Evolutionary conservation across 306 rosid genomes (phyloP).

Genomic region (Citrullus mucosospermus): DNA sequence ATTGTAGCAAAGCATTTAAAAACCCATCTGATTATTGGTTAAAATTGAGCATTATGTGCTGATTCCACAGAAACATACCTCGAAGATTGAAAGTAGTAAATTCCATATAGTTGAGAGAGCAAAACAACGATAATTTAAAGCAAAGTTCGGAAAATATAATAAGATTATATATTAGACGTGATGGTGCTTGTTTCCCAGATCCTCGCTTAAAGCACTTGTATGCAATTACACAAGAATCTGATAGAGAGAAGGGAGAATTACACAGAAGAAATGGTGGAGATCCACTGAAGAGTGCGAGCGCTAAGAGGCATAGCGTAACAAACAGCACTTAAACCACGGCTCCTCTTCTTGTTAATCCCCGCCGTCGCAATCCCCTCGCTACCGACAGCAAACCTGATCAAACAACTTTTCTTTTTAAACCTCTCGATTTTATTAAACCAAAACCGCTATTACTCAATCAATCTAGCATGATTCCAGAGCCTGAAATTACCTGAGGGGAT

Average conservation of each 20-base stretch:
- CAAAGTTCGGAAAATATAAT: not conserved
- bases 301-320: conserved; percentile 48
- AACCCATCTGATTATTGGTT: not conserved
- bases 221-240: not conserved
- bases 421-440: not conserved
- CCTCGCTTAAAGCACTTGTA: not conserved
- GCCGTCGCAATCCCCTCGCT: conserved; percentile 5
- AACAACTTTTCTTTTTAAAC: not conserved
- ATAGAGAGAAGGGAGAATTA: conserved; percentile 11
- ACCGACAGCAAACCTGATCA: conserved; percentile 23
- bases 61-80: not conserved
- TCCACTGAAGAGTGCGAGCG: conserved; percentile 40
- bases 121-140: not conserved
- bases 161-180: not conserved
- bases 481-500: conserved; percentile 18
- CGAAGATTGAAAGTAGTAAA: not conserved
- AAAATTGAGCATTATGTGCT: not conserved
- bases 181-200: no score
- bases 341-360: conserved; percentile 13
- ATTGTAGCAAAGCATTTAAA: not conserved
- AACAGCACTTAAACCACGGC: conserved; percentile 22
- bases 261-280: conserved; percentile 52
- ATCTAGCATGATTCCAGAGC: not conserved
- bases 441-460: not conserved
- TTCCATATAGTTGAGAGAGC: not conserved